Percentiles rank a stretch among this genome's conserved stretches.
Evolutionary conservation across 192 early-diverging fungal species (phyloP).

Genomic region (Podila verticillata): DNA sequence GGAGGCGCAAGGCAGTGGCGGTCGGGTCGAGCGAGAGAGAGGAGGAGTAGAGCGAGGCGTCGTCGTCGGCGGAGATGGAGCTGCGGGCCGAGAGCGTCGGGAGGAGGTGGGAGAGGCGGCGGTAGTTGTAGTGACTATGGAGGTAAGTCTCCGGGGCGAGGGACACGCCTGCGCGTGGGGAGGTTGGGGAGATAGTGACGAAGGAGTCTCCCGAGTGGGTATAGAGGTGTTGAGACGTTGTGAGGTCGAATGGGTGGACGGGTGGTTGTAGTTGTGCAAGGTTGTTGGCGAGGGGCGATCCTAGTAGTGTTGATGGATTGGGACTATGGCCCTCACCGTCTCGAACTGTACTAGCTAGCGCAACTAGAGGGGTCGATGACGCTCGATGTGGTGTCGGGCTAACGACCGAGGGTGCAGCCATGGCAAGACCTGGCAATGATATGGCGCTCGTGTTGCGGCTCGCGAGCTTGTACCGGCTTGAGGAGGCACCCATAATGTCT

Average conservation of each 20-base stretch:
- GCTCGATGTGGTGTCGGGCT: conserved; percentile 1
- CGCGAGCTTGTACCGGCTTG: conserved; percentile 1
- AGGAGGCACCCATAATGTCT: background rate
- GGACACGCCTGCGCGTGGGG: background rate
- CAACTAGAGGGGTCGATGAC: background rate
- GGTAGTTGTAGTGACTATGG: background rate
- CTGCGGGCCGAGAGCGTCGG: background rate
- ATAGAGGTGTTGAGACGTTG: background rate
- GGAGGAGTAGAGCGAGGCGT: conserved; percentile 32
- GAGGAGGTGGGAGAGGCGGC: background rate
- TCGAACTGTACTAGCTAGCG: background rate
- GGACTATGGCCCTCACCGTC: background rate
- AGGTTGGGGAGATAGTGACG: background rate
- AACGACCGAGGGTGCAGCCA: conserved; percentile 22
- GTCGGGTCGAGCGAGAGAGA: conserved; percentile 13
- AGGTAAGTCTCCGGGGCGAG: background rate
- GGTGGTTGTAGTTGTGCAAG: background rate
- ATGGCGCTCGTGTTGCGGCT: conserved; percentile 17
- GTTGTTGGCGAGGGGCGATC: too few species aligned
- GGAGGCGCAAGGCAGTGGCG: conserved; percentile 13
- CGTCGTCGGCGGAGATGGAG: background rate
- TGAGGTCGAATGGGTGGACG: background rate
- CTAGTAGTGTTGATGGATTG: too few species aligned
- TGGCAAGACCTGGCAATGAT: conserved; percentile 23
- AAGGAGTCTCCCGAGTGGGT: background rate